These are phyloP conservation scores for Tylopilus sp. DNA, from an alignment of 1,284 basidiomycete genomes.

Conservation along the genomic window DNA sequence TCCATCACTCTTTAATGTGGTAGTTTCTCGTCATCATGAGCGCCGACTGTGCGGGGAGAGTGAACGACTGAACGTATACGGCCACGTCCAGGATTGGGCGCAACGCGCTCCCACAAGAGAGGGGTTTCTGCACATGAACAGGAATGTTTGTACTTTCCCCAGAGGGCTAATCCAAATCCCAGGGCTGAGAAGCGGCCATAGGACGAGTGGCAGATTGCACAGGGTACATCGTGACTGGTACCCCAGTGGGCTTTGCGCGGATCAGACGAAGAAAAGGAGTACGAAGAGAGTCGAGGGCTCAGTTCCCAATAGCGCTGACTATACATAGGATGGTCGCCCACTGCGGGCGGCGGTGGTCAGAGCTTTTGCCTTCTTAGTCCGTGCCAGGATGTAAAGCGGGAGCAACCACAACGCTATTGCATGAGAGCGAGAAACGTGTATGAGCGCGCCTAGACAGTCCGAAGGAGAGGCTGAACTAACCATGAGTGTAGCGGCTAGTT, in stretches of 20 bases:
- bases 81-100: not conserved
- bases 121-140: not conserved
- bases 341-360: not conserved
- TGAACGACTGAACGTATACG: not conserved
- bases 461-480: not conserved
- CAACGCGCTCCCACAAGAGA: not conserved
- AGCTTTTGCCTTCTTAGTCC: not conserved
- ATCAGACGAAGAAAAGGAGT: conserved; percentile 19
- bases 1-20: conserved; percentile 12
- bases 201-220: conserved; percentile 1
- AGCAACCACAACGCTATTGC: not conserved
- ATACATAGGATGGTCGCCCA: not conserved
- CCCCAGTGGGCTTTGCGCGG: conserved; percentile 5
- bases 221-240: conserved; percentile 8
- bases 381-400: not conserved
- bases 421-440: not conserved
- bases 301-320: not conserved
- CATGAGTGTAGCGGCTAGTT: too few species aligned
- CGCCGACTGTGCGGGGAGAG: conserved; percentile 16
- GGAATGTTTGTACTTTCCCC: not conserved
- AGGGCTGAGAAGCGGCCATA: not conserved
- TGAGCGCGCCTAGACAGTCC: not conserved
- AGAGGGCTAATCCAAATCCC: not conserved
- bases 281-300: conserved; percentile 13
- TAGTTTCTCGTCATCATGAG: conserved; percentile 10